Percentiles rank a stretch among this genome's conserved stretches.
phyloP scores from a whole-genome alignment of 208 protist genomes.

The Trypanosoma boissoni region DNA sequence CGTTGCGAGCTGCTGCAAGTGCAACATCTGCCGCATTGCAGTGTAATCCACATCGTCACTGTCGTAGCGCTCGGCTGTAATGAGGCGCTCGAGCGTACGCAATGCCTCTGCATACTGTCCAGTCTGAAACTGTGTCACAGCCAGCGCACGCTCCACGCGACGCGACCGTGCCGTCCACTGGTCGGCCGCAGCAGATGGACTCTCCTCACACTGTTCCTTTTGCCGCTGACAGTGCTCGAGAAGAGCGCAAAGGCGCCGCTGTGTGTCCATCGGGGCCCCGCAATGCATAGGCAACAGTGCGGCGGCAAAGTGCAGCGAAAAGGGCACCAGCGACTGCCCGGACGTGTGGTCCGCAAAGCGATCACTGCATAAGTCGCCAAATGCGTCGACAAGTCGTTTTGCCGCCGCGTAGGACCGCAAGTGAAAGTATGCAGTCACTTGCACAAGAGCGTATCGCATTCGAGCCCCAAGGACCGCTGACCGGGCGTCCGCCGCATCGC shows the following conservation, averaged over 20 bases:
- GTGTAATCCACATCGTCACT: conserved; percentile 7
- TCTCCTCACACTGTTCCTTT: conserved; percentile 5
- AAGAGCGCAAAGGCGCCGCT: conserved; percentile 50
- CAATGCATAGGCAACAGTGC: conserved; percentile 67
- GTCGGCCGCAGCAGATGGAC: no score
- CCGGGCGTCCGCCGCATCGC: conserved; percentile 17
- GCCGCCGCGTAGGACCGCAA: conserved; percentile 53
- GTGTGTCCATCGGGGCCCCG: conserved; percentile 48
- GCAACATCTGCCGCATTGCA: conserved; percentile 22
- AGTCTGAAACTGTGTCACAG: conserved; percentile 50
- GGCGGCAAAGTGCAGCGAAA: conserved; percentile 72
- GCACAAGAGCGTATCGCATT: conserved; percentile 70
- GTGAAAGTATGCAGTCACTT: conserved; percentile 68
- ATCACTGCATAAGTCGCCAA: conserved; percentile 68
- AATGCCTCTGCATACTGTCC: conserved; percentile 59
- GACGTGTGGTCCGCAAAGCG: conserved; percentile 49
- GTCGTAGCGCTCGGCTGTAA: conserved; percentile 28
- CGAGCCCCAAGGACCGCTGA: conserved; percentile 7
- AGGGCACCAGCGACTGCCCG: conserved; percentile 63
- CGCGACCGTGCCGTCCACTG: conserved; percentile 39
- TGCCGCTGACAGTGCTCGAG: conserved; percentile 40
- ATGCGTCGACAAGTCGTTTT: conserved; percentile 51
- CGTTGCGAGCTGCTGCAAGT: conserved; percentile 36
- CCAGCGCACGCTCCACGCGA: conserved; percentile 57
- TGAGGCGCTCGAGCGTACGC: conserved; percentile 37